Base-by-base conservation (phyloP, 192 early-diverging fungal species). In the Allomyces macrogynus region DNA sequence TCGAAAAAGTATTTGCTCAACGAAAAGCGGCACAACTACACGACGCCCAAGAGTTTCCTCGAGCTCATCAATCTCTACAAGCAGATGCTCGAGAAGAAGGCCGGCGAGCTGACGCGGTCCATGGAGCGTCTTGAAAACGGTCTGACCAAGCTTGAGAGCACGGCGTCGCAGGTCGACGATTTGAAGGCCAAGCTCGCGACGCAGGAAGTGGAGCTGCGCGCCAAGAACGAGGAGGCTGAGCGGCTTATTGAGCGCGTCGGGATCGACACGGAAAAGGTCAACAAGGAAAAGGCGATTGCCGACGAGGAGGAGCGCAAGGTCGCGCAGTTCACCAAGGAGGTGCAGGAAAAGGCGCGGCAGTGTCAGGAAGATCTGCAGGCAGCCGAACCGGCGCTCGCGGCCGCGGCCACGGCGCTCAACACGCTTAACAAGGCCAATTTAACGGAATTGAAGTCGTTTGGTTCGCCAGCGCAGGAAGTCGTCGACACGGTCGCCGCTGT, bases 71-170 rank as follows among this genome's bases (percentile, higher is more conserved):
- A 83, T 66, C 93, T 95, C 62, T 97, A 92, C 70, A 86, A 85
- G 24, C 83, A 83, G 54, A 74, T 98, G 63, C 95, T 86, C 76
- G 82, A 83, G 67, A 89, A 90, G 74, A 96, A 95, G 69, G 87
- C 92, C 22, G 89, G 88, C 62, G 88, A 91, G 70, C 76, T 99
- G 18, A 93, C 97, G 76, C 93, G 97, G 67, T 92, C 92, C 73
- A 95, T 98, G 73, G 86, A 92, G 24, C 97, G 98, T 66, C 82
- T 99, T 63, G 93, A 94, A 66, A 87, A 93, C 67, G 97, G 97
- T 62, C 75, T 99, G 67, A 95, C 93, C 68, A 93, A 92, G 73
- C 84, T 99, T 66, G 81, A 86, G 70, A 89, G 88, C 61, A 99
- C 97, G 16, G 92, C 98, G 14, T 70, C 80, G 27, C 92, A 95